These are phyloP conservation scores for Fusarium subglutinans DNA, from an alignment of 2,329 filamentous ascomycete genomes.

Conservation along the genomic window DNA sequence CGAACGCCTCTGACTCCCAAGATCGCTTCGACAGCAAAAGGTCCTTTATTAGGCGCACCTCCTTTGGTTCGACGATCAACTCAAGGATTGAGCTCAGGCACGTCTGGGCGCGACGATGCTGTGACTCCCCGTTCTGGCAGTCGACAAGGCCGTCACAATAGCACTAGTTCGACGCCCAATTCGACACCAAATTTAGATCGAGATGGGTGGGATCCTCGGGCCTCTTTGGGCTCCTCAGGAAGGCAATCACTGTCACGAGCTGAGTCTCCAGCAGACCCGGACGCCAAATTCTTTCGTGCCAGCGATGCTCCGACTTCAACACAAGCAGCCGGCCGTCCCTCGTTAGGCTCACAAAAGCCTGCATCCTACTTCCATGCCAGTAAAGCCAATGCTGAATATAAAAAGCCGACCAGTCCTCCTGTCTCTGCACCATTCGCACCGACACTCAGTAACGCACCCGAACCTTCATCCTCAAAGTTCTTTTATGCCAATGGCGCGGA, in stretches of 20 bases:
- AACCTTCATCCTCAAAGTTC: conserved; percentile 68
- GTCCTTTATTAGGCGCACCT: conserved; percentile 49
- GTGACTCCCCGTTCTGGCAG: conserved; percentile 82
- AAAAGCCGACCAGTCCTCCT: conserved; percentile 47
- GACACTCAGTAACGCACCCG: conserved; percentile 48
- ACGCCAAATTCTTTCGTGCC: conserved; percentile 88
- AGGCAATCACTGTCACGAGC: conserved; percentile 38
- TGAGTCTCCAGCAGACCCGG: conserved; percentile 41
- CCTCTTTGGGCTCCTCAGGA: conserved; percentile 45
- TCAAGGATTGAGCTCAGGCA: conserved; percentile 13
- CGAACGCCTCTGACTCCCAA: conserved; percentile 64
- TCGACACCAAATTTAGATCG: conserved; percentile 64
- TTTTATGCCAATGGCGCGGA: conserved; percentile 75
- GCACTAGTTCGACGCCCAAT: conserved; percentile 71
- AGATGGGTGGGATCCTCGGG: conserved; percentile 55
- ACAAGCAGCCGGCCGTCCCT: conserved; percentile 49
- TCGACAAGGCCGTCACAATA: conserved; percentile 77
- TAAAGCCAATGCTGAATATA: conserved; percentile 54
- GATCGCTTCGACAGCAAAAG: conserved; percentile 56
- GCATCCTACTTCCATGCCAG: conserved; percentile 69
- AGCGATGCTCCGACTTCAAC: conserved; percentile 71
- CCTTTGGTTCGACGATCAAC: conserved; percentile 54
- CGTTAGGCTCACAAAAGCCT: conserved; percentile 56
- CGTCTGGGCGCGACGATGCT: conserved; percentile 28
- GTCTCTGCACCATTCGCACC: conserved; percentile 47